These are phyloP conservation scores for Termitomyces sp. DNA, from an alignment of 768 basidiomycete genomes.

Conservation along the genomic window DNA sequence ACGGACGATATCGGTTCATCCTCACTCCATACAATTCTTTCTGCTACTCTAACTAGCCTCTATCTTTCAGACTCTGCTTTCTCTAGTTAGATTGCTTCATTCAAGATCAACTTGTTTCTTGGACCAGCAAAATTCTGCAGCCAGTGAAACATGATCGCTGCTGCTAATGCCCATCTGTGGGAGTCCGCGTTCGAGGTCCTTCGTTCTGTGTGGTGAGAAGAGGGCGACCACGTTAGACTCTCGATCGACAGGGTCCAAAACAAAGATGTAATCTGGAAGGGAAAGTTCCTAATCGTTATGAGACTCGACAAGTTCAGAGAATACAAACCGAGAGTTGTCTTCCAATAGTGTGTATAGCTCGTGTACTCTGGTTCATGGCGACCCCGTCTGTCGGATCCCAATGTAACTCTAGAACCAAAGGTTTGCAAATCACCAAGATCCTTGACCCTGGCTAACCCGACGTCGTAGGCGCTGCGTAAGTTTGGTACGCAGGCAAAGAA, in stretches of 20 bases:
- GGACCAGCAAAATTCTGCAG: slow-evolving; percentile 48
- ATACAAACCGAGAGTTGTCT: slow-evolving; percentile 64
- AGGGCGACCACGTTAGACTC: slow-evolving; percentile 41
- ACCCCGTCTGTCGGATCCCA: slow-evolving; percentile 42
- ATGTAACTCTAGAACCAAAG: slow-evolving; percentile 44
- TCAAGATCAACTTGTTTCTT: slow-evolving; percentile 7
- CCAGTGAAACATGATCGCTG: slow-evolving; percentile 83
- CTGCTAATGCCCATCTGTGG: slow-evolving; percentile 77
- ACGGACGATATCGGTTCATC: slow-evolving; percentile 8
- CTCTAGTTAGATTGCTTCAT: slow-evolving; percentile 9
- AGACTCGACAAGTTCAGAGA: neutral
- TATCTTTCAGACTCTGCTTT: slow-evolving; percentile 9
- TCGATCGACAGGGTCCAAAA: slow-evolving; percentile 41
- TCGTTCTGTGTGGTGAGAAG: slow-evolving; percentile 52
- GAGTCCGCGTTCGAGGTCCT: slow-evolving; percentile 64
- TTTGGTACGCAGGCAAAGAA: slow-evolving; percentile 34
- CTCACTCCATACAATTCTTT: slow-evolving; percentile 11
- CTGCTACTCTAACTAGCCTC: neutral
- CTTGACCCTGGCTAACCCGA: slow-evolving; percentile 29
- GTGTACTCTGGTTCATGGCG: slow-evolving; percentile 79
- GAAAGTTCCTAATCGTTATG: neutral
- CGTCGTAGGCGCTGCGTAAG: slow-evolving; percentile 68
- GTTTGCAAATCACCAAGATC: slow-evolving; percentile 19
- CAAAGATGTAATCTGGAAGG: slow-evolving; percentile 81
- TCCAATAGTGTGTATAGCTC: slow-evolving; percentile 86